These are phyloP conservation scores for Trichoderma gracile DNA, from an alignment of 2,329 filamentous ascomycete species.

Conservation along the genomic window DNA sequence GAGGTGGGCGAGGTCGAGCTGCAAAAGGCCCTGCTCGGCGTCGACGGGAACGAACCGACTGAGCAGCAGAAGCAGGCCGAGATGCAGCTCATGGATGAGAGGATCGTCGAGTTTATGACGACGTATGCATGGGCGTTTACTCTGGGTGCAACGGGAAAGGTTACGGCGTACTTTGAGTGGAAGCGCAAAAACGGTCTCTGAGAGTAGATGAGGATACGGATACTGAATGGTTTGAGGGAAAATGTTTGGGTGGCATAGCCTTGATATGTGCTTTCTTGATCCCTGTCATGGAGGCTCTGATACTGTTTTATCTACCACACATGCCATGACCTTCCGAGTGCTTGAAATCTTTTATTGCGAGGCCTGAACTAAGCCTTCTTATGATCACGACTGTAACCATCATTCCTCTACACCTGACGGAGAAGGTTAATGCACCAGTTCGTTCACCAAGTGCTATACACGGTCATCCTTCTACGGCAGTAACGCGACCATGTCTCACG, in stretches of 20 bases:
- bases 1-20: slow-evolving; percentile 14
- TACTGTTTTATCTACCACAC: too few species aligned
- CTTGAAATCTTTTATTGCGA: too few species aligned
- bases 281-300: too few species aligned
- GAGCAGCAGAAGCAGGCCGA: neutral
- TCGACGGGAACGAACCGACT: neutral
- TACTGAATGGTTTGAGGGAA: too few species aligned
- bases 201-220: neutral
- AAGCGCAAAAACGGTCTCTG: neutral
- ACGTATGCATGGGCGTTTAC: slow-evolving; percentile 10
- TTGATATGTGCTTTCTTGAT: neutral
- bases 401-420: too few species aligned
- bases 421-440: neutral
- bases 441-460: neutral
- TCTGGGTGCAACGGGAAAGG: neutral
- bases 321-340: too few species aligned
- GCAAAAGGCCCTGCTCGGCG: neutral
- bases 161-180: slow-evolving; percentile 19
- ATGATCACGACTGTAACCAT: too few species aligned
- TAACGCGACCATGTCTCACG: neutral
- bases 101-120: neutral
- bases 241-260: neutral
- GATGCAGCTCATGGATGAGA: slow-evolving; percentile 8
- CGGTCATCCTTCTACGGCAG: neutral
- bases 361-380: neutral